A percentile compares a stretch with the other conserved stretches of the same genome.
These are phyloP conservation scores for Triticum turgidum DNA, from an alignment of 176 grass and related monocot species.

Conservation along the genomic window DNA sequence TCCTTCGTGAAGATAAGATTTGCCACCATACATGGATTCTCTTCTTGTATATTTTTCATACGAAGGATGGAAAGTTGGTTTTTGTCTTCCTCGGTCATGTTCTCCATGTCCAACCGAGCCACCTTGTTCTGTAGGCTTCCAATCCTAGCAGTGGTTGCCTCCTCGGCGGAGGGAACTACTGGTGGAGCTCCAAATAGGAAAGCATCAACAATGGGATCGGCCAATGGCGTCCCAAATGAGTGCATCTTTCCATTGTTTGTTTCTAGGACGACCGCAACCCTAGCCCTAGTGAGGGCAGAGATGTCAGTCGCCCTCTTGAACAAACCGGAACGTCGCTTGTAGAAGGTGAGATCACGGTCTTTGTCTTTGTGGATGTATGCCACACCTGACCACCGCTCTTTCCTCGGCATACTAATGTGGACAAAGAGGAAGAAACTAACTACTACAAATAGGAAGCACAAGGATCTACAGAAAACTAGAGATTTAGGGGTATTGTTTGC, in stretches of 20 bases:
- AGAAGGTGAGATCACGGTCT: not conserved
- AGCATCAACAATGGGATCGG: conserved; percentile 6
- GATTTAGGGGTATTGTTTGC: not conserved
- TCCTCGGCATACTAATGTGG: not conserved
- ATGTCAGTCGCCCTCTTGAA: not conserved
- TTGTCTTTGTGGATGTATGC: not conserved
- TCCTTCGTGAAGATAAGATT: conserved; percentile 2
- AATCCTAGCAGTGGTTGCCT: not conserved
- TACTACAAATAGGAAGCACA: not conserved
- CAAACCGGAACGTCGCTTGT: not conserved
- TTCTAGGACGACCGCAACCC: not conserved
- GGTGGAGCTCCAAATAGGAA: not conserved
- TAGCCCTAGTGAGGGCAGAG: not conserved
- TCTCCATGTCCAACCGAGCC: not conserved
- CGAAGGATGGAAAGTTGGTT: not conserved
- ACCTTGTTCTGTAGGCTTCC: not conserved
- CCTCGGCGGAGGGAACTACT: not conserved
- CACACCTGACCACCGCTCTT: not conserved
- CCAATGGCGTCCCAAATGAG: not conserved
- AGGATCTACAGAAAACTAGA: not conserved
- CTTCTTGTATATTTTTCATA: not conserved
- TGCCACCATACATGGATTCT: not conserved
- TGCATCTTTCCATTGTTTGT: not conserved
- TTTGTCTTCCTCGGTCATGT: not conserved
- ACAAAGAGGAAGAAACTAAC: not conserved